Evolutionary conservation across 2,329 filamentous ascomycete species (phyloP).

Genomic region (Nakataea oryzae): DNA sequence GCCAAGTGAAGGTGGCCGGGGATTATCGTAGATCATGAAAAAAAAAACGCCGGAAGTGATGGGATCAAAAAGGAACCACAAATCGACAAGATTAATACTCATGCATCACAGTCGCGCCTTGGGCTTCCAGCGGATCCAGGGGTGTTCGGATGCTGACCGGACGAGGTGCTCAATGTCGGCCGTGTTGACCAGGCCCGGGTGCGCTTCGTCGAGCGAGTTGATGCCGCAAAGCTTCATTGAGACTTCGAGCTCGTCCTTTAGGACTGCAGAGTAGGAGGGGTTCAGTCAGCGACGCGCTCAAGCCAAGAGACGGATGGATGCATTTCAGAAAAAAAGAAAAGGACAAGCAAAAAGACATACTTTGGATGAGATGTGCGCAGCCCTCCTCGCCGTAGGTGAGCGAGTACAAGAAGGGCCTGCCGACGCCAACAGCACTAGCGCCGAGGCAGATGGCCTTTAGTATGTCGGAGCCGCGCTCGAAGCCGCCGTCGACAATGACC

Average conservation of each 20-base stretch:
- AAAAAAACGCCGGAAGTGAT: neutral
- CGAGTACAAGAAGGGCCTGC: conserved; percentile 34
- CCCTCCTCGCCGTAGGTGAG: conserved; percentile 29
- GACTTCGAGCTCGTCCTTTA: conserved; percentile 24
- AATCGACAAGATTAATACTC: neutral
- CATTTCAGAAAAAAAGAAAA: neutral
- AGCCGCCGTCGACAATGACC: conserved; percentile 28
- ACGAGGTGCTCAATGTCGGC: conserved; percentile 13
- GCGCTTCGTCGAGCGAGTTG: conserved; percentile 11
- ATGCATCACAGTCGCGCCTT: conserved; percentile 1
- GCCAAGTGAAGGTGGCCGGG: neutral
- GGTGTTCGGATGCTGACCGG: neutral
- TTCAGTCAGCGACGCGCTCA: neutral
- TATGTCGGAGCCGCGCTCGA: conserved; percentile 29
- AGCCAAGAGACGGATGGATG: neutral
- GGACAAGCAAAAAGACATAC: conserved; percentile 21
- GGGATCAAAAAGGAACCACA: too few species aligned
- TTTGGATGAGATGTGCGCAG: conserved; percentile 28
- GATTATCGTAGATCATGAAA: neutral
- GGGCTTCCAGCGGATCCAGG: conserved; percentile 3
- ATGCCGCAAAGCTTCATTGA: conserved; percentile 23
- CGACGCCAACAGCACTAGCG: conserved; percentile 31
- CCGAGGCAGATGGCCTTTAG: conserved; percentile 31
- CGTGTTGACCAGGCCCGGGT: conserved; percentile 13
- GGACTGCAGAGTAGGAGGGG: conserved; percentile 14